Base-by-base conservation (phyloP, 441 rosid species). In the Populus hybrid region DNA sequence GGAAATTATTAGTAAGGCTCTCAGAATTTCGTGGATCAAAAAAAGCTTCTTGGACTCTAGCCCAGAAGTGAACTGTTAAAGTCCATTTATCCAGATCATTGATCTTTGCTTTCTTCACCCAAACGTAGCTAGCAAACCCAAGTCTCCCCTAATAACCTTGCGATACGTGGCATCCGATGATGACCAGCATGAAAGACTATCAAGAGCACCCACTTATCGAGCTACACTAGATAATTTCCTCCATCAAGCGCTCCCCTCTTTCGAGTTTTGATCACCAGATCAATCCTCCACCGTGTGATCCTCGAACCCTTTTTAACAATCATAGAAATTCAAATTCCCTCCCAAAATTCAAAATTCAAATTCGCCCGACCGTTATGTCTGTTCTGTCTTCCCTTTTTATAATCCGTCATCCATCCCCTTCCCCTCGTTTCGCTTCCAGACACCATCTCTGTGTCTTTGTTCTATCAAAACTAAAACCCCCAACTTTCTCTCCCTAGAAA, bases 261-360 rank as follows among this genome's bases (percentile, higher is more conserved):
- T 54, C 61, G 61, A 18, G 61, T 54, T 6, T 54, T 54, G 8
- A 54, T 54, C 61, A 16, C 61, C 6, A 8, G 30, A 71, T 42
- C 65, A 30, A 78, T 35, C 61, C 9, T 4, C 35, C 32, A 30
- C 78, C 80, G 66, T 73, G 46, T 1, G 76, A 76, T 69, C 38
- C 9, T 20, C 8, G 1, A 57, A 26, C 4, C 50, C 35, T 20
- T 61, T n/a, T 30, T 30, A 3, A 30, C 59, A 2, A 69, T 68
- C 75, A 38, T 74, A 23, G 21, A 40, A 74, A 34, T 59, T 46
- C 65, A 30, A 70, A 57, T 24, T 75, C 82, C 80, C 32, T 69
- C 80, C 38, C 83, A 74, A 87, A 85, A 63, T 70, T 79, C 82
- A 81, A 79, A 70, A 24, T 32, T 54, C 23, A 21, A 50, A 14